Evolutionary conservation across 2,329 filamentous ascomycete species (phyloP), one percentile per base, ranked within the genome.

Genomic region (Fusarium anguioides): DNA sequence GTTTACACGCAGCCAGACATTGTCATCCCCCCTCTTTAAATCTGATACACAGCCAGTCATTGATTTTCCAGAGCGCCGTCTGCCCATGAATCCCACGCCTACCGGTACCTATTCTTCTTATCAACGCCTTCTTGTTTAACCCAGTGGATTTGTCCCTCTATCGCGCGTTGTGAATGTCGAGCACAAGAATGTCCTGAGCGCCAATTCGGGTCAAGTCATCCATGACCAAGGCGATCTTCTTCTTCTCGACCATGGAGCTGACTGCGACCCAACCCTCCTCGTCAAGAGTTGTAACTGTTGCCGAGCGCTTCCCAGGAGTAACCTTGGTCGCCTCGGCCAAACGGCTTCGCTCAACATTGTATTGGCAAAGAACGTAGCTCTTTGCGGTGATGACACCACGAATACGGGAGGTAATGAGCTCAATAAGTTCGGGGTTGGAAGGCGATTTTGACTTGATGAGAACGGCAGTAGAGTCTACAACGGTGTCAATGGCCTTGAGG

Each of bases 231-330:
- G 94, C 94, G 74, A 97, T 91, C 74, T 87, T 86, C 82, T 93
- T 95, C 82, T 93, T 92, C 83, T 93, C 89, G 8, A 97, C 94
- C 95, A 98, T 98, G 47, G 90, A 89, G 76, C 89, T 93, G 66
- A 98, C 91, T n/a, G 95, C 94, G 33, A 97, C 93, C 95, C 95
- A 98, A 52, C 90, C 92, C 55, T 93, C 88, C 75, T 93, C 91
- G 70, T 97, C 95, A 5, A 99, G 84, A 17, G 91, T 84, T n/a
- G 92, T 97, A 71, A 98, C 86, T 4, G 95, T 98, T 4, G 96
- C 93, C 4, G 96, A 94, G 48, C 96, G 91, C 82, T 96, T 97
- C 64, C 96, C 96, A 0, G 96, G 96, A 0, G 96, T 97, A 76
- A 98, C 92, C 71, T 86, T 86, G 44, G 86, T 87, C 10, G 92